phyloP scores from a whole-genome alignment of 2,329 filamentous ascomycete genomes.

The Xylariaceae sp. region DNA sequence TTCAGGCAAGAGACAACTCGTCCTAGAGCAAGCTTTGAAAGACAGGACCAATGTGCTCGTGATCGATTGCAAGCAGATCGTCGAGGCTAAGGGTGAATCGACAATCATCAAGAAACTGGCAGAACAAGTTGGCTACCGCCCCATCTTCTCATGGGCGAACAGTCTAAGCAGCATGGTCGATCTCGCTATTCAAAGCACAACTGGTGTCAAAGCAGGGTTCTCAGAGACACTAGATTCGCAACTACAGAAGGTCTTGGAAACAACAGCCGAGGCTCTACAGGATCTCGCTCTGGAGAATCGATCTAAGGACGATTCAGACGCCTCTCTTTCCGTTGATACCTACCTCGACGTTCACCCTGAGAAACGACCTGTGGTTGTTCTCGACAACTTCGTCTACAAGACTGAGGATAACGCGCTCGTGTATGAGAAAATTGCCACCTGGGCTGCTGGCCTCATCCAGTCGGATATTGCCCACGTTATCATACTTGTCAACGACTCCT shows the following conservation, averaged over 20 bases:
- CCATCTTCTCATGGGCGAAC: slow-evolving; percentile 95
- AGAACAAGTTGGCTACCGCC: slow-evolving; percentile 78
- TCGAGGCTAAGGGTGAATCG: slow-evolving; percentile 83
- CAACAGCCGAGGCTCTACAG: slow-evolving; percentile 72
- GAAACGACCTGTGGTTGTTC: slow-evolving; percentile 72
- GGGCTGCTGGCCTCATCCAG: slow-evolving; percentile 80
- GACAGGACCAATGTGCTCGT: slow-evolving; percentile 72
- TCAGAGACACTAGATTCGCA: slow-evolving; percentile 89
- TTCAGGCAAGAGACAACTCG: slow-evolving; percentile 83
- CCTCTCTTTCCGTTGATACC: slow-evolving; percentile 70
- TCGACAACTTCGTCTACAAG: slow-evolving; percentile 89
- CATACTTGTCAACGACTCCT: slow-evolving; percentile 84
- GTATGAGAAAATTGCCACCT: slow-evolving; percentile 78
- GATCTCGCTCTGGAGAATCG: slow-evolving; percentile 66
- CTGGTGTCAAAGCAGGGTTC: slow-evolving; percentile 89
- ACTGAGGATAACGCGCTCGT: slow-evolving; percentile 60
- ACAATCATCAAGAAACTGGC: slow-evolving; percentile 80
- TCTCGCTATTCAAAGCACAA: slow-evolving; percentile 86
- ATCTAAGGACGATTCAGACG: slow-evolving; percentile 68
- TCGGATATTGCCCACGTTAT: slow-evolving; percentile 90
- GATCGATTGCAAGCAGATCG: slow-evolving; percentile 88
- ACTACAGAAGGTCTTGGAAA: slow-evolving; percentile 82
- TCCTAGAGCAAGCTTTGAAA: slow-evolving; percentile 77
- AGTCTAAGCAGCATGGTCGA: slow-evolving; percentile 89
- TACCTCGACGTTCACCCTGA: slow-evolving; percentile 89